Evolutionary conservation across 2,329 filamentous ascomycete genomes (phyloP).

Genomic region (Ampelomyces quisqualis): DNA sequence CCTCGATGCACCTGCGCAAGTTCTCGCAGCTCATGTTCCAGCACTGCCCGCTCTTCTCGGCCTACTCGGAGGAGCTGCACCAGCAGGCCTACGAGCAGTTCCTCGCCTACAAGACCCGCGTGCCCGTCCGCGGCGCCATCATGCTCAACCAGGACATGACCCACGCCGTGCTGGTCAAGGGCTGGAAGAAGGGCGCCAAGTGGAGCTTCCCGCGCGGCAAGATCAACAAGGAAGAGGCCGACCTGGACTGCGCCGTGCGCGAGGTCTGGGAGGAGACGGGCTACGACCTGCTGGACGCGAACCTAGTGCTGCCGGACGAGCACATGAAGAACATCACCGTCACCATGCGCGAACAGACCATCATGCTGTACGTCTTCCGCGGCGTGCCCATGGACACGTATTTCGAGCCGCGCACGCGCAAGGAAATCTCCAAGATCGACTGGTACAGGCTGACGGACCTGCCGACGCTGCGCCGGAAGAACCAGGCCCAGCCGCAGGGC

Average conservation of each 20-base stretch:
- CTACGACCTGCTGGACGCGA: conserved; percentile 74
- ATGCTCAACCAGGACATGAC: conserved; percentile 95
- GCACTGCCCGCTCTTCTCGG: conserved; percentile 84
- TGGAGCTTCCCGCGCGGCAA: conserved; percentile 98
- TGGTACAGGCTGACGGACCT: conserved; percentile 93
- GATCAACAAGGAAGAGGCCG: conserved; percentile 95
- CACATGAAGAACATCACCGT: conserved; percentile 83
- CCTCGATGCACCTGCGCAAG: conserved; percentile 77
- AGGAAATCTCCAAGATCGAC: conserved; percentile 95
- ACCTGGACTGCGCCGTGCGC: conserved; percentile 87
- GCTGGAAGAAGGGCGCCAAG: conserved; percentile 94
- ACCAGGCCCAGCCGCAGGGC: conserved; percentile 60
- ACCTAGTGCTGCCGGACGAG: conserved; percentile 68
- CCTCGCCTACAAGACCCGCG: conserved; percentile 87
- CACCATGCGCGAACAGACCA: conserved; percentile 87
- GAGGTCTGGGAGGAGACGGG: conserved; percentile 98
- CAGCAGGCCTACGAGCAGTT: conserved; percentile 87
- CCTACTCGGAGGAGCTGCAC: conserved; percentile 75
- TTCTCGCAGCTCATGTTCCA: conserved; percentile 92
- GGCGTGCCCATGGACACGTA: conserved; percentile 81
- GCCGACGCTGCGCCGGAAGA: conserved; percentile 72
- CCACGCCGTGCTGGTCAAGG: conserved; percentile 87
- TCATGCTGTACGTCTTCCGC: conserved; percentile 88
- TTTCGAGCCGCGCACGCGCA: conserved; percentile 88
- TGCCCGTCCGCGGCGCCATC: conserved; percentile 92